A percentile compares a stretch with the other conserved stretches of the same genome.
Conservation (phyloP, 345 rosid species). For the Alliaria petiolata region DNA sequence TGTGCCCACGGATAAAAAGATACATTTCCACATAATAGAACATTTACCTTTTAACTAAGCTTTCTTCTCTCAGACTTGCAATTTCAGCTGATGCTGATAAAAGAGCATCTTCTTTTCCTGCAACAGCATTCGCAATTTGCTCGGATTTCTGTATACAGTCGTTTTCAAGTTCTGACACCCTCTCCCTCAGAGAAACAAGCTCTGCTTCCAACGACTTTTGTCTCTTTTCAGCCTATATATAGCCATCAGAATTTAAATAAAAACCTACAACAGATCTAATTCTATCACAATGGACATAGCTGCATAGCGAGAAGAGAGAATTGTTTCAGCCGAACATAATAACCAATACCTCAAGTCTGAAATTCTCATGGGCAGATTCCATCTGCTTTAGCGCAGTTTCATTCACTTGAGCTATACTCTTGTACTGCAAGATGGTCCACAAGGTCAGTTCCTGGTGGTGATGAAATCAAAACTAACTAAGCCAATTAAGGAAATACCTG, state of each 20-base stretch:
- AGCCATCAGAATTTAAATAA: constrained; percentile 2
- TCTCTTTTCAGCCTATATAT: constrained; percentile 60
- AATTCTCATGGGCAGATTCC: constrained; percentile 81
- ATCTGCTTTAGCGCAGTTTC: constrained; percentile 91
- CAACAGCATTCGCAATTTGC: constrained; percentile 60
- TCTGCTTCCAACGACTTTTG: constrained; percentile 73
- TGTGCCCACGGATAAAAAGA: background rate
- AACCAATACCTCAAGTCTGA: constrained; percentile 62
- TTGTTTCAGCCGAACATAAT: constrained; percentile 8
- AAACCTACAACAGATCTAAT: background rate
- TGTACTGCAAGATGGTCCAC: constrained; percentile 57
- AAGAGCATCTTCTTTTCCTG: constrained; percentile 70
- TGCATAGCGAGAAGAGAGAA: constrained; percentile 5
- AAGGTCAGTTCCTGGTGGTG: constrained; percentile 12
- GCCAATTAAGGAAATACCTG: constrained; percentile 52
- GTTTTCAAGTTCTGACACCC: constrained; percentile 68
- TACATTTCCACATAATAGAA: background rate
- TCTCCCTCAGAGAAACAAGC: constrained; percentile 58
- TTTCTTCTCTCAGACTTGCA: constrained; percentile 65
- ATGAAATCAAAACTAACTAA: background rate
- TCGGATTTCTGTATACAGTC: constrained; percentile 64
- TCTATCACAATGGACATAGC: constrained; percentile 6
- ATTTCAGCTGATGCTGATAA: constrained; percentile 62
- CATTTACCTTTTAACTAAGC: constrained; percentile 49
- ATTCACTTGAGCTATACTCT: constrained; percentile 89